Conservation (phyloP, 129 eudicot genomes). For the Saussurea involucrata region DNA sequence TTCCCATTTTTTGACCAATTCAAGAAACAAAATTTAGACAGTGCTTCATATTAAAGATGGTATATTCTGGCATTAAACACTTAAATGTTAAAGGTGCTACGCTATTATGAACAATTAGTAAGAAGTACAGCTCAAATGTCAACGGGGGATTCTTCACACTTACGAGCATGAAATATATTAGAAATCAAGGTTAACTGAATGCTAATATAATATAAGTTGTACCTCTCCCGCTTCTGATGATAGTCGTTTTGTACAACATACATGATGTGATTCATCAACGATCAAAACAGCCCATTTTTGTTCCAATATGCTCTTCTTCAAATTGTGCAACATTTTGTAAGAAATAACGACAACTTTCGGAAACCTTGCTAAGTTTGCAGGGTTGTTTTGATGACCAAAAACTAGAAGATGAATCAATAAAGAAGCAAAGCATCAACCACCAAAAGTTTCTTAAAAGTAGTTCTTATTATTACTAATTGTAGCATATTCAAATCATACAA, state of each 20-base stretch:
- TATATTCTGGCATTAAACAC: background rate
- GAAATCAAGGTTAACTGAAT: background rate
- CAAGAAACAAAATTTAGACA: background rate
- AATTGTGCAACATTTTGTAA: constrained; percentile 74
- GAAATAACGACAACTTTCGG: constrained; percentile 90
- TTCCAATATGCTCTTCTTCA: constrained; percentile 60
- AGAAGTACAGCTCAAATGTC: background rate
- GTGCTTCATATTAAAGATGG: background rate
- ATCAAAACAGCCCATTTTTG: constrained; percentile 80
- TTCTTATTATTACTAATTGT: background rate
- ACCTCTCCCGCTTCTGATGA: constrained; percentile 81
- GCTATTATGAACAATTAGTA: background rate
- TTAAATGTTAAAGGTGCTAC: background rate
- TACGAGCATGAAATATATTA: background rate
- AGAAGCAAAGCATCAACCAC: constrained; percentile 19
- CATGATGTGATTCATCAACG: constrained; percentile 97
- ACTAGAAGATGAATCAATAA: constrained; percentile 38
- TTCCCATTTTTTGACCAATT: background rate
- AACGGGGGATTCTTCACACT: constrained; percentile 5
- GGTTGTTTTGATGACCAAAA: constrained; percentile 82
- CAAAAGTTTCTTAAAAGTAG: constrained; percentile 7
- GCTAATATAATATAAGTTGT: constrained; percentile 12
- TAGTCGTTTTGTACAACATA: constrained; percentile 71
- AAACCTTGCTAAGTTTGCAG: constrained; percentile 53
- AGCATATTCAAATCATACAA: background rate